Base-by-base conservation (phyloP, 768 basidiomycete genomes). In the Strobilomyces echinocephalus region DNA sequence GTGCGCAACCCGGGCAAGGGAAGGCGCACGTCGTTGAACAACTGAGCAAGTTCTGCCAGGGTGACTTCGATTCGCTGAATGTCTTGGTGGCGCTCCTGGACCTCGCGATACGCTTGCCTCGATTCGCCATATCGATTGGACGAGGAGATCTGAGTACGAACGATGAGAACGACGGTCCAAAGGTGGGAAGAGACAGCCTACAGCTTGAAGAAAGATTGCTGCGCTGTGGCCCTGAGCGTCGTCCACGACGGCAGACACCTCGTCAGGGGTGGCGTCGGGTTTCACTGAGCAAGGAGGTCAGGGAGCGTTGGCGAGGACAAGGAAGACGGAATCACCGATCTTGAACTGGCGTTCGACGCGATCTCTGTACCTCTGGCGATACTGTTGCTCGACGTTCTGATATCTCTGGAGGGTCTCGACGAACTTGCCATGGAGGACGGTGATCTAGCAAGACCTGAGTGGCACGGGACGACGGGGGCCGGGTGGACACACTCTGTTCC, bases 121-220 rank as follows among this genome's bases (percentile, higher is more conserved):
- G 91, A 85, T 59, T 91, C 87, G 31, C 85, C 89, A 68, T 91
- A 91, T n/a, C 83, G 82, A 47, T 81, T 83, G n/a, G 89, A 88
- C 28, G 76, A 76, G 39, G 86, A 79, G 41, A 94, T 74, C 90
- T 91, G 56, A 9, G 33, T 9, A 8, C 28, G 48, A 11, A 0
- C 3, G 20, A 45, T 48, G 34, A 43, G 50, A 18, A 28, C 49
- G 46, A 38, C n/a, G 36, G 21, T 26, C 4, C 20, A 31, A 34
- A 35, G 18, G 24, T 30, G 41, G 21, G 16, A 10, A 49, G 5
- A 14, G 16, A 42, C 28, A 11, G 50, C 65, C 35, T 50, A 87
- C 87, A 39, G 88, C 87, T 63, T 88, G 82, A 14, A 84, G 79
- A 72, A 95, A 95, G 41, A 94, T 83, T 64, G 90, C 85, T 26